These are phyloP conservation scores for Calonectria pteridis DNA, from an alignment of 2,329 filamentous ascomycete species.

Conservation along the genomic window DNA sequence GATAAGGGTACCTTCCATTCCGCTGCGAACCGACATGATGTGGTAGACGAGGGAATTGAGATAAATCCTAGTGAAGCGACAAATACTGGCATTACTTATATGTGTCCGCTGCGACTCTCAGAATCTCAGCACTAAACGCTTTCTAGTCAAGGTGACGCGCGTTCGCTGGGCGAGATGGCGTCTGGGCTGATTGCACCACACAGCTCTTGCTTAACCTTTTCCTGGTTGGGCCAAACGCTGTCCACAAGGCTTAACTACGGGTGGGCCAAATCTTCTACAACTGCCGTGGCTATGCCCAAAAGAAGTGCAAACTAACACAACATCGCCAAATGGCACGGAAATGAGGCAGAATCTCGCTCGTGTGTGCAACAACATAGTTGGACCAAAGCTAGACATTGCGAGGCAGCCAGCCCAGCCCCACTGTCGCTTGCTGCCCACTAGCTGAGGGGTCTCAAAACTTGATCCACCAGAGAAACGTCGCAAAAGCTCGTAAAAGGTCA, in stretches of 20 bases:
- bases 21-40: background rate
- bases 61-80: background rate
- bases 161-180: constrained; percentile 4
- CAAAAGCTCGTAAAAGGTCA: background rate
- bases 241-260: background rate
- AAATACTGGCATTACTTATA: background rate
- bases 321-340: background rate
- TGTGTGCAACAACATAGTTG: background rate
- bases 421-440: background rate
- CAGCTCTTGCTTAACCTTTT: background rate
- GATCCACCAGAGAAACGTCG: background rate
- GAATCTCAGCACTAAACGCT: background rate
- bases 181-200: background rate
- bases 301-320: background rate
- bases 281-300: background rate
- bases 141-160: constrained; percentile 7
- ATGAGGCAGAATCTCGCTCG: background rate
- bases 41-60: background rate
- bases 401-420: background rate
- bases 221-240: background rate
- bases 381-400: background rate
- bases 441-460: background rate
- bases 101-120: background rate
- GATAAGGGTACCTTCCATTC: background rate
- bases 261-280: background rate